These are phyloP conservation scores for Ciborinia camelliae DNA, from an alignment of 2,329 filamentous ascomycete genomes.

Conservation along the genomic window DNA sequence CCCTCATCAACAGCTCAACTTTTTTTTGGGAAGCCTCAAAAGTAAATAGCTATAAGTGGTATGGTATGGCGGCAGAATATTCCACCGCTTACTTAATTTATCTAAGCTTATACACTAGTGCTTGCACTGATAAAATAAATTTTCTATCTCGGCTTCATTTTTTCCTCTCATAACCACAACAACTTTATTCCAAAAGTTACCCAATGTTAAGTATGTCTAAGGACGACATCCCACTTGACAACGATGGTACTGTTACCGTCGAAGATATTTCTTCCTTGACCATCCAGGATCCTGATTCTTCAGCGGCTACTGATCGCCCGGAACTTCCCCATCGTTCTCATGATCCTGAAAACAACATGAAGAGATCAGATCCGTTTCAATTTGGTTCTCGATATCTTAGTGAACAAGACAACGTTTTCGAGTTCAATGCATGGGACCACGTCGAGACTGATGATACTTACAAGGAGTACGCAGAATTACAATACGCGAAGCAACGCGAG, in stretches of 20 bases:
- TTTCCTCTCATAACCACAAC: not conserved
- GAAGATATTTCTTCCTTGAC: conserved; percentile 21
- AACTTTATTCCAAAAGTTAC: not conserved
- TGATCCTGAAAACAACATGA: conserved; percentile 62
- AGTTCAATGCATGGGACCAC: conserved; percentile 99
- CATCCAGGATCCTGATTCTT: conserved; percentile 22
- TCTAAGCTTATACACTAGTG: not conserved
- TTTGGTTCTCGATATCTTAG: conserved; percentile 87
- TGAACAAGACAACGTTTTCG: conserved; percentile 84
- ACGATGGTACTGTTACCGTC: conserved; percentile 1
- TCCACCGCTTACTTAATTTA: not conserved
- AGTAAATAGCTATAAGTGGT: conserved; percentile 1
- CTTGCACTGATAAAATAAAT: not conserved
- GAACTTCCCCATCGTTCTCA: conserved; percentile 36
- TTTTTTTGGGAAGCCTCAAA: conserved; percentile 8
- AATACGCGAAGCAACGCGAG: conserved; percentile 80
- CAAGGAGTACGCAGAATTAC: conserved; percentile 77
- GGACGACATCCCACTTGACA: conserved; percentile 3
- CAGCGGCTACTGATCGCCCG: conserved; percentile 24
- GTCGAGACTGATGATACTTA: conserved; percentile 90
- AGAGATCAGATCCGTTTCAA: conserved; percentile 88
- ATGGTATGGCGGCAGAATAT: not conserved
- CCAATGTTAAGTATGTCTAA: conserved; percentile 12
- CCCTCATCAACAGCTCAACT: conserved; percentile 7
- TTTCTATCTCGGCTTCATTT: not conserved